phyloP scores from a whole-genome alignment of 179 eudicot genomes.

The Amaranthus tricolor region DNA sequence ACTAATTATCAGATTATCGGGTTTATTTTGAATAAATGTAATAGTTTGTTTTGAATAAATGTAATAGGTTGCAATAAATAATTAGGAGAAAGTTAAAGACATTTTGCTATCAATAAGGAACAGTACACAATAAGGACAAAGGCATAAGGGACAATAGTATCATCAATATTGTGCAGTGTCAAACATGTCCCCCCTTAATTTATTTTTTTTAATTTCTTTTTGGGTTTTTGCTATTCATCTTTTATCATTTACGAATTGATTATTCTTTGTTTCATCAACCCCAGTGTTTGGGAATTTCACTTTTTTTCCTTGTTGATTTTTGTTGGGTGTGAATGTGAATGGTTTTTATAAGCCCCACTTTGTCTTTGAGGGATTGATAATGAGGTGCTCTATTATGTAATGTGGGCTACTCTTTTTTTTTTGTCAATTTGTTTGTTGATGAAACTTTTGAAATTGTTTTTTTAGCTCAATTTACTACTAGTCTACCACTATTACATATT shows the following conservation, averaged over 20 bases:
- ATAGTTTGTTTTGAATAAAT: not conserved
- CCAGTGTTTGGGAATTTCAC: conserved; percentile 6
- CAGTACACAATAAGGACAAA: conserved; percentile 29
- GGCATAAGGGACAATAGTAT: conserved; percentile 29
- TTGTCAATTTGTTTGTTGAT: too few species aligned
- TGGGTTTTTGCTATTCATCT: not conserved
- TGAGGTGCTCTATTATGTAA: too few species aligned
- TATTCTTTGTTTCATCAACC: not conserved
- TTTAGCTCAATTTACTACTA: too few species aligned
- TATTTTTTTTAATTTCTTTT: not conserved
- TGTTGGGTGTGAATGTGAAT: not conserved
- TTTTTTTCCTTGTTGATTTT: not conserved
- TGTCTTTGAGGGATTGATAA: too few species aligned
- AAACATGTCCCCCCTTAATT: conserved; percentile 17
- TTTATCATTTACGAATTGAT: not conserved
- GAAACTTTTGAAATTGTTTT: too few species aligned
- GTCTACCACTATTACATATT: too few species aligned
- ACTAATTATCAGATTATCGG: too few species aligned
- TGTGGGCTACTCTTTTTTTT: too few species aligned
- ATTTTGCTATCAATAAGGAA: conserved; percentile 29
- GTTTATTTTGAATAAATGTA: too few species aligned
- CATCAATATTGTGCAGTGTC: conserved; percentile 30
- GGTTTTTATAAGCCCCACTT: too few species aligned
- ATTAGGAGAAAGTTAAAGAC: not conserved
- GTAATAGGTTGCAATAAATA: conserved; percentile 1